A percentile compares a stretch with the other conserved stretches of the same genome.
Conservation (phyloP, 768 basidiomycete species). For the Candolleomyces aberdarensis region DNA sequence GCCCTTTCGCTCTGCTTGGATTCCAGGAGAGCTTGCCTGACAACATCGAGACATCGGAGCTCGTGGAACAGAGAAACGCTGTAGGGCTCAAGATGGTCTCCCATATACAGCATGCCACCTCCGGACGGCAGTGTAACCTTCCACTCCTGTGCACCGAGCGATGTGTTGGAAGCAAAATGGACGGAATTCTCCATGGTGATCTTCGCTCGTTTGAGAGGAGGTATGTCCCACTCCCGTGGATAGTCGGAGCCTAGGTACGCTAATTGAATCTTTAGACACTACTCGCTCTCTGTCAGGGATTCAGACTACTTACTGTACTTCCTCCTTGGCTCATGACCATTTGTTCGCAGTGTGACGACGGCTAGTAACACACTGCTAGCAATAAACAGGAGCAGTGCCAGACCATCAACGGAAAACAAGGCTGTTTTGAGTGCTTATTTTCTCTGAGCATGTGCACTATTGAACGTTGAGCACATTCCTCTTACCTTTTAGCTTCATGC, state of each 20-base stretch:
- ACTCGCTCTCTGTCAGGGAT: too few relatives aligned
- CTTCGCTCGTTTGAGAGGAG: slow-evolving; percentile 14
- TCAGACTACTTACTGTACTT: background rate
- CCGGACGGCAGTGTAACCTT: slow-evolving; percentile 17
- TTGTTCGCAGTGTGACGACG: background rate
- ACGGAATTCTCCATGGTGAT: slow-evolving; percentile 21
- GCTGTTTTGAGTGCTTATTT: background rate
- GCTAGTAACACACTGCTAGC: background rate
- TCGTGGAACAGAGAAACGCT: slow-evolving; percentile 36
- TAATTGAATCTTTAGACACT: background rate
- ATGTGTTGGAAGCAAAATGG: slow-evolving; percentile 17
- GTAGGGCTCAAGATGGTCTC: slow-evolving; percentile 24
- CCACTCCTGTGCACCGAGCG: slow-evolving; percentile 19
- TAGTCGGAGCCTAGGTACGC: slow-evolving; percentile 4
- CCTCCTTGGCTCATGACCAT: background rate
- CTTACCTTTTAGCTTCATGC: background rate
- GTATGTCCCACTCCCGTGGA: slow-evolving; percentile 7
- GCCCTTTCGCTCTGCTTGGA: background rate
- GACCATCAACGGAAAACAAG: background rate
- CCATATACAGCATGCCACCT: slow-evolving; percentile 18
- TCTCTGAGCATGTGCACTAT: background rate
- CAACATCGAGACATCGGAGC: slow-evolving; percentile 32
- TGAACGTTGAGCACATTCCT: background rate
- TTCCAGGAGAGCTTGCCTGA: slow-evolving; percentile 15
- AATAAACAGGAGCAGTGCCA: background rate